These are phyloP conservation scores for Hygrophila difformis DNA, from an alignment of 257 asterid genomes.

Conservation along the genomic window DNA sequence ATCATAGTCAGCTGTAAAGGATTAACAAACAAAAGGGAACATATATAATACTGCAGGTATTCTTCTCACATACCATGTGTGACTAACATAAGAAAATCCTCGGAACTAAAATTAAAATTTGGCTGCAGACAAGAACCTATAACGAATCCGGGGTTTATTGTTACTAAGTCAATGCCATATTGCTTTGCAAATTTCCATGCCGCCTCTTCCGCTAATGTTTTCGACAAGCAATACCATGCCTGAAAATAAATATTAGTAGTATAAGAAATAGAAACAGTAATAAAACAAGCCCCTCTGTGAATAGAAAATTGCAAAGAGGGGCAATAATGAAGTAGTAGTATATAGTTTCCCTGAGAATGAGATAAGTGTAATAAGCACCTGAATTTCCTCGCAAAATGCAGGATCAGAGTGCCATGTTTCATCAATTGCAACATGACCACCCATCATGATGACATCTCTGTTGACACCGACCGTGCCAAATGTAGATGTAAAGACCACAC, in stretches of 20 bases:
- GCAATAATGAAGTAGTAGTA: too few relatives aligned
- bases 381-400: slow-evolving; percentile 22
- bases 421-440: slow-evolving; percentile 28
- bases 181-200: slow-evolving; percentile 39
- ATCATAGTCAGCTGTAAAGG: too few relatives aligned
- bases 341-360: too few relatives aligned
- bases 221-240: neutral
- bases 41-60: too few relatives aligned
- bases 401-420: slow-evolving; percentile 45
- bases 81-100: too few relatives aligned
- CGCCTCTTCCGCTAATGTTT: slow-evolving; percentile 19
- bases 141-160: slow-evolving; percentile 27
- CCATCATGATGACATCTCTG: slow-evolving; percentile 9
- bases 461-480: slow-evolving; percentile 25
- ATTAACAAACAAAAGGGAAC: too few relatives aligned
- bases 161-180: slow-evolving; percentile 30
- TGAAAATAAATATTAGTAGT: too few relatives aligned
- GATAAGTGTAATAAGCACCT: slow-evolving; percentile 36
- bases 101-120: slow-evolving; percentile 20
- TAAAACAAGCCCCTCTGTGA: too few relatives aligned
- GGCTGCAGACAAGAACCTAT: slow-evolving; percentile 47
- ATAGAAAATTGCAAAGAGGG: too few relatives aligned
- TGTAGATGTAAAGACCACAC: slow-evolving; percentile 51
- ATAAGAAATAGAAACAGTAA: too few relatives aligned
- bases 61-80: too few relatives aligned